Conservation (phyloP, 2,329 filamentous ascomycete genomes). For the Phialophora expanda region DNA sequence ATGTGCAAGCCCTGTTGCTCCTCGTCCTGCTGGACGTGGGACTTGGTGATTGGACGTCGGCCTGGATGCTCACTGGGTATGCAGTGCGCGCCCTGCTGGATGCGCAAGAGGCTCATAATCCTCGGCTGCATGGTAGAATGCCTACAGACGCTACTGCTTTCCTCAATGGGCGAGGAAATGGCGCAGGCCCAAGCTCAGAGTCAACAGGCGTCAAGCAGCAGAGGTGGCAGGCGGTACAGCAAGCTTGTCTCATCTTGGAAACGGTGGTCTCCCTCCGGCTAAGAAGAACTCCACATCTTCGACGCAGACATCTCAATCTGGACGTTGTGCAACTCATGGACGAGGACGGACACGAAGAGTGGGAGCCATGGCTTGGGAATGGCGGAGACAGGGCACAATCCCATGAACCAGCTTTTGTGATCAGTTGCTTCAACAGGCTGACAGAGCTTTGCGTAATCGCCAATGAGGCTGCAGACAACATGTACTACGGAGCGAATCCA, state of each 20-base stretch:
- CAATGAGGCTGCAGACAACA: conserved; percentile 16
- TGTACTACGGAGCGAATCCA: not conserved
- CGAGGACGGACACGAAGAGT: conserved; percentile 74
- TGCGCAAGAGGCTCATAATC: conserved; percentile 33
- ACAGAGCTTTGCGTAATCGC: conserved; percentile 44
- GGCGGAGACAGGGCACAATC: conserved; percentile 44
- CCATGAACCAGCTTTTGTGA: conserved; percentile 50
- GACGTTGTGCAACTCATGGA: conserved; percentile 54
- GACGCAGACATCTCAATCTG: conserved; percentile 42
- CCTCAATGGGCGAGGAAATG: not conserved
- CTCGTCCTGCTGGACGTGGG: conserved; percentile 58
- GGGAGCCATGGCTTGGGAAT: conserved; percentile 71
- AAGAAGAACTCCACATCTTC: conserved; percentile 53
- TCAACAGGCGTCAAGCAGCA: conserved; percentile 32
- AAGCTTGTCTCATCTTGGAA: conserved; percentile 62
- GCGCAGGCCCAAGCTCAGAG: conserved; percentile 9
- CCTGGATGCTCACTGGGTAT: conserved; percentile 60
- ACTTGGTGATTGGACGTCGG: conserved; percentile 53
- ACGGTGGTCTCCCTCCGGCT: conserved; percentile 58
- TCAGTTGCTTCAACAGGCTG: conserved; percentile 61
- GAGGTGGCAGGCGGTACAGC: conserved; percentile 51
- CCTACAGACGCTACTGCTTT: not conserved
- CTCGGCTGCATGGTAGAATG: not conserved
- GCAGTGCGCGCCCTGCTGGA: conserved; percentile 56
- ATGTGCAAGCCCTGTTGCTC: conserved; percentile 52